phyloP scores from a whole-genome alignment of 2,329 filamentous ascomycete genomes.

The Anisogramma anomala region DNA sequence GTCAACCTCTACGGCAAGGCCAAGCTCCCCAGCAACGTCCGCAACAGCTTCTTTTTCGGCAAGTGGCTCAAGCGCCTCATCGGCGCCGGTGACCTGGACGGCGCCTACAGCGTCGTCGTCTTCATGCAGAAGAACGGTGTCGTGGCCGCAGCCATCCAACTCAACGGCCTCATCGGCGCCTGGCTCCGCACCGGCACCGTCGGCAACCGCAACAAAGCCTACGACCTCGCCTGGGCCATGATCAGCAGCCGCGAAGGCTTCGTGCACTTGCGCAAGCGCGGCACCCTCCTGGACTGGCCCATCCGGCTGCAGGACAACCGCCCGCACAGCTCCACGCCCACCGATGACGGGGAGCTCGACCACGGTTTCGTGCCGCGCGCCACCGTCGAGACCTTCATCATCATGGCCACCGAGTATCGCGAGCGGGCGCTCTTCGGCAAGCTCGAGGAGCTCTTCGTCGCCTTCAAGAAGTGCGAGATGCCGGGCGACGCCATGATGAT shows the following conservation, averaged over 20 bases:
- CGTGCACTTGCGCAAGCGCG: conserved; percentile 37
- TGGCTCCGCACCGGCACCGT: conserved; percentile 56
- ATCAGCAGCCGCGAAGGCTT: conserved; percentile 55
- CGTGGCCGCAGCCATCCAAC: conserved; percentile 57
- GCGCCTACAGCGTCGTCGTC: conserved; percentile 59
- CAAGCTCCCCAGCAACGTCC: conserved; percentile 36
- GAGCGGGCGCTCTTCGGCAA: conserved; percentile 45
- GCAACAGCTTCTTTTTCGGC: conserved; percentile 72
- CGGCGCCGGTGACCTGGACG: conserved; percentile 56
- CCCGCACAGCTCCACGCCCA: conserved; percentile 12
- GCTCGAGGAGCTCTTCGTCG: conserved; percentile 49
- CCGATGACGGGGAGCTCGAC: conserved; percentile 17
- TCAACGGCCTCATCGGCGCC: conserved; percentile 72
- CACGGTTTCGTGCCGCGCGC: conserved; percentile 40
- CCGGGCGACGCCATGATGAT: conserved; percentile 62
- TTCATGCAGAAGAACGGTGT: conserved; percentile 63
- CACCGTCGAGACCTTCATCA: conserved; percentile 65
- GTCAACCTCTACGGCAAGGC: conserved; percentile 34
- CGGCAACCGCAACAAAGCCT: conserved; percentile 47
- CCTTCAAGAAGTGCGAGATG: conserved; percentile 52
- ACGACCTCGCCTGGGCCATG: conserved; percentile 65
- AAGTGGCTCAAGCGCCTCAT: conserved; percentile 84
- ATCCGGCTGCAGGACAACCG: conserved; percentile 19
- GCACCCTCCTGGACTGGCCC: conserved; percentile 17
- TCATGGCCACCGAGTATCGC: conserved; percentile 63